Conservation (phyloP, 768 basidiomycete genomes). For the Hortiboletus flavorubellus region DNA sequence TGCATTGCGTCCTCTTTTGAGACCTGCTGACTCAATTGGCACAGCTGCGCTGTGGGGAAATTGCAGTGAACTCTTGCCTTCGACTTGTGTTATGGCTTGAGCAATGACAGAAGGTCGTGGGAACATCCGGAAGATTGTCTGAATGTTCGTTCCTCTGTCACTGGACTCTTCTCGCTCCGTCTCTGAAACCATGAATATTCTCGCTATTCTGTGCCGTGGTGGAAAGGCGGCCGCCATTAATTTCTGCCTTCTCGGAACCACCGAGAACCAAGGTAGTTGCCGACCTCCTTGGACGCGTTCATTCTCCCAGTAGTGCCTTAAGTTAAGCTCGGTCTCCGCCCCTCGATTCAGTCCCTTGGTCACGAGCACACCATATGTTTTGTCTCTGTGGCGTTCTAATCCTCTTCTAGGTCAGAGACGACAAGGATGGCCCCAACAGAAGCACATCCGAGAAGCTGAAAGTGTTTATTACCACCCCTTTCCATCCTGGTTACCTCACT, state of each 20-base stretch:
- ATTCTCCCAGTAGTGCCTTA: not conserved
- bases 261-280: conserved; percentile 63
- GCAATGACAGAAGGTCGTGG: no score
- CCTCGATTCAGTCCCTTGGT: conserved; percentile 62
- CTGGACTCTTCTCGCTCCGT: not conserved
- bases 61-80: no score
- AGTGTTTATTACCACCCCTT: conserved; percentile 72
- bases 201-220: conserved; percentile 71
- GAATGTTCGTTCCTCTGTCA: no score
- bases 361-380: no score
- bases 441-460: conserved; percentile 66
- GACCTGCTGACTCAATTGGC: no score
- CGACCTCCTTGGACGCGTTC: not conserved
- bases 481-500: conserved; percentile 72
- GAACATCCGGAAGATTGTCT: no score
- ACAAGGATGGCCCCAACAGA: conserved; percentile 42
- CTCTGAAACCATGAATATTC: conserved; percentile 31
- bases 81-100: no score
- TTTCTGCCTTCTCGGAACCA: conserved; percentile 72
- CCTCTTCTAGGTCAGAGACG: no score
- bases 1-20: no score
- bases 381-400: no score
- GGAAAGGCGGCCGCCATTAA: conserved; percentile 62
- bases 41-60: not conserved
- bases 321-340: conserved; percentile 68